Conservation (phyloP, 495 filamentous ascomycete genomes). For the Parachaetomium inaequale region DNA sequence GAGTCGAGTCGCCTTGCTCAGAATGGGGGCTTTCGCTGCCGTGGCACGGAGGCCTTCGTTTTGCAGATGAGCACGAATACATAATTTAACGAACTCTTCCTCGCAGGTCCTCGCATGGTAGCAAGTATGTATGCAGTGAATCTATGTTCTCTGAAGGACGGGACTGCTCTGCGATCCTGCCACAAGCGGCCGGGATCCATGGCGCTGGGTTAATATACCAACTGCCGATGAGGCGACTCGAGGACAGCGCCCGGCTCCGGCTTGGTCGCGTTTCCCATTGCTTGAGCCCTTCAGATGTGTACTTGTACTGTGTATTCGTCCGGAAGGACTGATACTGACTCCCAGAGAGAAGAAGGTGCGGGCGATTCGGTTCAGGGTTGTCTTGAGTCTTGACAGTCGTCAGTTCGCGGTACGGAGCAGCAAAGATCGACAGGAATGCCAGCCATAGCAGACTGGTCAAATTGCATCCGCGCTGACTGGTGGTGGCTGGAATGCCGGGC, state of each 20-base stretch:
- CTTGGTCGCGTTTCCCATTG: neutral
- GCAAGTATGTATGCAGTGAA: neutral
- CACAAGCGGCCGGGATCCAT: neutral
- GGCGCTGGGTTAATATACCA: neutral
- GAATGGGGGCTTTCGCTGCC: neutral
- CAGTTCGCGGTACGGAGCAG: neutral
- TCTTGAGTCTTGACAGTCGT: neutral
- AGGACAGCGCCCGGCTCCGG: neutral
- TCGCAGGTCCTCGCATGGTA: neutral
- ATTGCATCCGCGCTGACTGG: neutral
- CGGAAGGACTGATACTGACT: too few relatives aligned
- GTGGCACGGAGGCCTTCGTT: neutral
- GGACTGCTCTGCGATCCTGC: too few relatives aligned
- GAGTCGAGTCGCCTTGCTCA: neutral
- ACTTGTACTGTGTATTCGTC: too few relatives aligned
- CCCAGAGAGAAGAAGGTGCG: too few relatives aligned
- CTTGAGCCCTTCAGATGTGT: neutral
- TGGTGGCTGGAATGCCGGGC: neutral
- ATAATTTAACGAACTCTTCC: neutral
- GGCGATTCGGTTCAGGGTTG: too few relatives aligned
- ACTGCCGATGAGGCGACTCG: slow-evolving; percentile 11
- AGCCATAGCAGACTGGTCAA: neutral
- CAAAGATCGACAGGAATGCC: slow-evolving; percentile 16
- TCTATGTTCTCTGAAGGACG: neutral
- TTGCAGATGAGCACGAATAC: neutral